Evolutionary conservation across 176 grass and related monocot species (phyloP), one percentile per base, ranked within the genome.

Genomic region (Tillandsia leiboldiana): DNA sequence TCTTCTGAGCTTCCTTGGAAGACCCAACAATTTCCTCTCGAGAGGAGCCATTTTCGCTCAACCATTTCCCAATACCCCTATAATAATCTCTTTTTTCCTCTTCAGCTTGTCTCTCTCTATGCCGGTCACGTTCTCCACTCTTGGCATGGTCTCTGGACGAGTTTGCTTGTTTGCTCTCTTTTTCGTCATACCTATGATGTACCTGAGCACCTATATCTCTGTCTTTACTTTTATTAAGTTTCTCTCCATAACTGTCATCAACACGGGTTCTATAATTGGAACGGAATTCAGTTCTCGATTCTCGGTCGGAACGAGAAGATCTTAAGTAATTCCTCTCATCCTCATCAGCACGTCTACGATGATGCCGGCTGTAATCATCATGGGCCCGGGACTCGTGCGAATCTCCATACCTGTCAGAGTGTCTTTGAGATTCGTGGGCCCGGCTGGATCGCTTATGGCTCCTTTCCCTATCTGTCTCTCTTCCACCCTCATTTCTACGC

Each of bases 301-400:
- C 80, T 26, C 67, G 80, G 66, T 82, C 78, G 33, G 74, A 78
- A 8, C 80, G 70, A 66, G 75, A 86, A 75, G 75, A 79, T 69
- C 91, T 84, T 51, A 69, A 49, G 75, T 84, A 78, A 42, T 49
- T 78, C 72, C 82, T 91, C 29, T 77, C 79, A 87, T 82, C 69
- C 53, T 82, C 87, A 76, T 90, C 78, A 70, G 57, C 63, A 66
- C 26, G 73, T 50, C 72, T 88, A 78, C 70, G 69, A 78, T 72
- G 83, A 72, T 83, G 86, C 75, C 76, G 87, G 81, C 79, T 81
- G 75, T 81, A 59, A 85, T 92, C 89, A 74, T 83, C 86, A 77
- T 83, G 92, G 72, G 72, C 88, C 81, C 42, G 82, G 50, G 78
- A 71, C 26, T 88, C 88, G 73, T 61, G 80, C 51, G 75, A 77